Evolutionary conservation across 352 stramenopile species (phyloP).

Genomic region (Globisporangium nodosum): DNA sequence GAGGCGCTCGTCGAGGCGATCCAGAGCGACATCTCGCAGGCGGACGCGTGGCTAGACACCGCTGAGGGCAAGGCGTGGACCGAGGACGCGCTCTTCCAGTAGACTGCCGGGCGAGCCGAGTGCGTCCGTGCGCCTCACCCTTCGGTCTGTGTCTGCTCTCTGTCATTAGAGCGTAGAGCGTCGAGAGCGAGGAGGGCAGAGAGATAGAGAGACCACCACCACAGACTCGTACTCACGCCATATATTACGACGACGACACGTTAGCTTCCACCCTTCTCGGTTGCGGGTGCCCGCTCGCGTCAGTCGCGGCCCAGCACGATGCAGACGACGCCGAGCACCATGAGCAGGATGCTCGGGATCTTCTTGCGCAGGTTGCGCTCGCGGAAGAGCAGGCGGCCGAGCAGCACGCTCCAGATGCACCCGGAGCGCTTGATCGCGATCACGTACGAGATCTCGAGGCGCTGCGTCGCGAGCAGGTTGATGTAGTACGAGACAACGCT

Average conservation of each 20-base stretch:
- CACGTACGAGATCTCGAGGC: conserved; percentile 77
- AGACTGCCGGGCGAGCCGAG: not conserved
- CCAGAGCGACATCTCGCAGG: conserved; percentile 74
- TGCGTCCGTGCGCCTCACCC: not conserved
- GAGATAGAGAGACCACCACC: not conserved
- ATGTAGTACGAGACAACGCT: conserved; percentile 84
- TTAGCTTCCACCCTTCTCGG: not conserved
- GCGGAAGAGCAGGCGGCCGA: conserved; percentile 69
- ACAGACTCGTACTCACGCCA: not conserved
- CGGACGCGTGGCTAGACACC: conserved; percentile 59
- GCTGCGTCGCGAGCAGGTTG: conserved; percentile 73
- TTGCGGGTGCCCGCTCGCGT: not conserved
- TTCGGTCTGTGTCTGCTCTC: not conserved
- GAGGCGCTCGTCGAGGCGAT: conserved; percentile 91
- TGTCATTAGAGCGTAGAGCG: not conserved
- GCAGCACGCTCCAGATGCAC: conserved; percentile 78
- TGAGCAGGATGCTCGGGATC: conserved; percentile 76
- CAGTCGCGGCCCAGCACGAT: conserved; percentile 68
- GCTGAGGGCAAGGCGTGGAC: conserved; percentile 46
- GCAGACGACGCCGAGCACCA: conserved; percentile 72
- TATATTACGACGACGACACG: not conserved
- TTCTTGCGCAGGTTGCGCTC: conserved; percentile 72
- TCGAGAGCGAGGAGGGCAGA: too few species aligned
- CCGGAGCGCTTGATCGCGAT: conserved; percentile 83
- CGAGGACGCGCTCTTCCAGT: conserved; percentile 41